Evolutionary conservation across 164 flowering plant species (phyloP).

Genomic region (Litsea cubeba): DNA sequence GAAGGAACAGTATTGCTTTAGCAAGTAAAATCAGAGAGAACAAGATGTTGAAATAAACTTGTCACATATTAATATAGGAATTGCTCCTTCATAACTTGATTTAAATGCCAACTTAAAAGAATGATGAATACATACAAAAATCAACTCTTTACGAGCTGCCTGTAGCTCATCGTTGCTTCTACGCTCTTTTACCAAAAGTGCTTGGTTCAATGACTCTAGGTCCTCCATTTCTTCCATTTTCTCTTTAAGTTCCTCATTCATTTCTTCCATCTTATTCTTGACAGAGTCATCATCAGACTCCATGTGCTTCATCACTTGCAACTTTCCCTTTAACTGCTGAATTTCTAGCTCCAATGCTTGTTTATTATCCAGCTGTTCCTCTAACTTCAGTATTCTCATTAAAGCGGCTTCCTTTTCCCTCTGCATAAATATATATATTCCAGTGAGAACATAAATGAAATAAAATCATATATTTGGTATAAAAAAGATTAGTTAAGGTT

Average conservation of each 20-base stretch:
- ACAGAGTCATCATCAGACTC: constrained; percentile 38
- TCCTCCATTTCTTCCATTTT: constrained; percentile 48
- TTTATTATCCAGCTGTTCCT: constrained; percentile 56
- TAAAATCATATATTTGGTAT: neutral
- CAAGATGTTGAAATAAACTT: no score
- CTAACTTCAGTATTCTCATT: constrained; percentile 40
- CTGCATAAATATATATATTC: constrained; percentile 28
- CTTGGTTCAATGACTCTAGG: constrained; percentile 36
- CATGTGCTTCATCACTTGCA: constrained; percentile 63
- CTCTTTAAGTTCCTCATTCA: constrained; percentile 35
- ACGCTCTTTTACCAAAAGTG: constrained; percentile 53
- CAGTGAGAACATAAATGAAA: neutral
- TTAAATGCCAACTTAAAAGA: no score
- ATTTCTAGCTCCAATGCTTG: constrained; percentile 76
- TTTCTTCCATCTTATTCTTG: constrained; percentile 31
- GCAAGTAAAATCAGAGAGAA: neutral
- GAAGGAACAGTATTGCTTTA: neutral
- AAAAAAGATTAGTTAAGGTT: neutral
- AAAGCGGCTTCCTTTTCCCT: constrained; percentile 53
- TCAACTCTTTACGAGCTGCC: constrained; percentile 57
- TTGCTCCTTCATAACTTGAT: no score
- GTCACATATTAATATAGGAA: no score
- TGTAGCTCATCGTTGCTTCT: constrained; percentile 21
- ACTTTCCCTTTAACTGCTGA: constrained; percentile 52
- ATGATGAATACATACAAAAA: constrained; percentile 30